Percentiles rank a stretch among this genome's conserved stretches.
phyloP scores from a whole-genome alignment of 768 basidiomycete genomes.

The Amanita muscaria region DNA sequence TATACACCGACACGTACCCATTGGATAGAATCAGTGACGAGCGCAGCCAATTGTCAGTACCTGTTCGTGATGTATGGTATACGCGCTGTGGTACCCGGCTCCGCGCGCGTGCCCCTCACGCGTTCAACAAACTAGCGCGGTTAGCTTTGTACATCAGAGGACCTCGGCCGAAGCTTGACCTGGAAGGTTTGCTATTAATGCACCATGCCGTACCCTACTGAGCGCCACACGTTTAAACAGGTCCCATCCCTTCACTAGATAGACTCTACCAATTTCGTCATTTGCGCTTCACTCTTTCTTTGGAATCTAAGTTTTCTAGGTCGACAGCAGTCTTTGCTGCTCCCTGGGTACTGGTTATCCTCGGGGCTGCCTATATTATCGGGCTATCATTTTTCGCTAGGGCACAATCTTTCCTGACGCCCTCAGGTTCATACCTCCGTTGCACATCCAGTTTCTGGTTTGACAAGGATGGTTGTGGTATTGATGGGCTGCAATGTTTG shows the following conservation, averaged over 20 bases:
- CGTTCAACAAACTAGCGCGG: constrained; percentile 13
- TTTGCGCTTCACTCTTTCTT: constrained; percentile 28
- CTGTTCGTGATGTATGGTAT: constrained; percentile 11
- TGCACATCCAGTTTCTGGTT: constrained; percentile 70
- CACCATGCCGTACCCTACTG: background rate
- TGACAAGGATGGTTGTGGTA: constrained; percentile 61
- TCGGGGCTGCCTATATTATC: constrained; percentile 58
- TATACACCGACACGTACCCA: background rate
- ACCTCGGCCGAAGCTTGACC: constrained; percentile 47
- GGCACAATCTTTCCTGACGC: constrained; percentile 64
- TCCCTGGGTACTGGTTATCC: constrained; percentile 44
- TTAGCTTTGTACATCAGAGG: constrained; percentile 40
- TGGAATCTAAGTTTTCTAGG: constrained; percentile 48
- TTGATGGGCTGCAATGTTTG: constrained; percentile 55
- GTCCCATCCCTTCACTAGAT: constrained; percentile 46
- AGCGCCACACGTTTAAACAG: constrained; percentile 23
- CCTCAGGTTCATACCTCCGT: constrained; percentile 50
- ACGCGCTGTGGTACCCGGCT: constrained; percentile 13
- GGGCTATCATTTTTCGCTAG: constrained; percentile 65
- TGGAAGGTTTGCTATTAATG: constrained; percentile 31
- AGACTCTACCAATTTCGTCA: constrained; percentile 33
- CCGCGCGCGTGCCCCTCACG: constrained; percentile 14
- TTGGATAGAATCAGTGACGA: background rate
- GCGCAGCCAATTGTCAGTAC: too few species aligned
- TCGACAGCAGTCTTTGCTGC: constrained; percentile 43